Conservation (phyloP, 2,329 filamentous ascomycete genomes). For the Chalaropsis ovoidea region DNA sequence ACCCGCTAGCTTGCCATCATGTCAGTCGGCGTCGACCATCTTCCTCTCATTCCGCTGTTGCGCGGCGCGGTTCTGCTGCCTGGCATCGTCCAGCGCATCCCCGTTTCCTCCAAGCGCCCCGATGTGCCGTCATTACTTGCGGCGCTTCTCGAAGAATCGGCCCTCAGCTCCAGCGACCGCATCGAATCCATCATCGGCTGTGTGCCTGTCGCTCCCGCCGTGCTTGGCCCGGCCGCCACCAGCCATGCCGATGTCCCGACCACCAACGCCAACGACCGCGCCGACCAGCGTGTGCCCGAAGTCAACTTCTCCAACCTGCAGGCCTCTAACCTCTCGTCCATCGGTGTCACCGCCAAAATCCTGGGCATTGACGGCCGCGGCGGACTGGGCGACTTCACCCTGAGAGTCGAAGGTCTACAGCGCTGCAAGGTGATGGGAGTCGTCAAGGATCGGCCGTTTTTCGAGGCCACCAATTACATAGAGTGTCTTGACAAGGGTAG, state of each 20-base stretch:
- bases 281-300: conserved; percentile 36
- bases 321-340: conserved; percentile 67
- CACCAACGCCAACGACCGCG: conserved; percentile 63
- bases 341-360: conserved; percentile 72
- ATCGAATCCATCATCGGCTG: conserved; percentile 70
- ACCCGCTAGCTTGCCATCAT: conserved; percentile 25
- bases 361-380: conserved; percentile 64
- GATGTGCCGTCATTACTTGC: conserved; percentile 84
- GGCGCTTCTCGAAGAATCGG: conserved; percentile 67
- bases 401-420: conserved; percentile 77
- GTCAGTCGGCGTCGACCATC: conserved; percentile 26
- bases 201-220: conserved; percentile 69
- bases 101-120: conserved; percentile 65
- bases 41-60: conserved; percentile 75
- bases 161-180: conserved; percentile 53
- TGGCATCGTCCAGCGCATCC: conserved; percentile 72
- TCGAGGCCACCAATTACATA: conserved; percentile 64
- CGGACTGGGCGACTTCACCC: conserved; percentile 58
- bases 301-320: conserved; percentile 50
- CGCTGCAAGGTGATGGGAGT: conserved; percentile 67
- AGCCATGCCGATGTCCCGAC: conserved; percentile 55
- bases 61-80: conserved; percentile 75
- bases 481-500: conserved; percentile 60
- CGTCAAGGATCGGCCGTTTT: conserved; percentile 69
- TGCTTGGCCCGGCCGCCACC: conserved; percentile 52